These are phyloP conservation scores for Kalanchoe fedtschenkoi DNA, from an alignment of 164 flowering plant species.

Conservation along the genomic window DNA sequence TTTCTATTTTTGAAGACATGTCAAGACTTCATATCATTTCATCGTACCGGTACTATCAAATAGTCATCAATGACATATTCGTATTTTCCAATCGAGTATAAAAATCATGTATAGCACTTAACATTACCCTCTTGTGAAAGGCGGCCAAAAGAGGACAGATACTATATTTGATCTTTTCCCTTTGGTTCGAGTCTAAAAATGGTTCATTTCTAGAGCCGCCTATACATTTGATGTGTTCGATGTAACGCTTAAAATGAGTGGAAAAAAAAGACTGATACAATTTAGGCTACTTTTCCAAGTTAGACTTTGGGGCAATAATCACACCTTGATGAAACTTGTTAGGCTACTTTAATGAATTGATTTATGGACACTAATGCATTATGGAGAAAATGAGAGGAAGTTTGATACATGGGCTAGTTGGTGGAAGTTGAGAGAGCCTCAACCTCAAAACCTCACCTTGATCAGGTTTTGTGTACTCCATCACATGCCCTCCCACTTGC, in stretches of 20 bases:
- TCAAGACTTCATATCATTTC: not conserved
- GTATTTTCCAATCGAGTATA: not conserved
- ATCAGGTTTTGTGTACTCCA: not conserved
- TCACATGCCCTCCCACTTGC: slow-evolving; percentile 3
- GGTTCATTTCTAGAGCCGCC: too few species aligned
- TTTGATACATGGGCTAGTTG: not conserved
- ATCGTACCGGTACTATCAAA: not conserved
- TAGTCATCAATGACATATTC: too few species aligned
- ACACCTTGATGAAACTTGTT: too few species aligned
- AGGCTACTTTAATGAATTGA: too few species aligned
- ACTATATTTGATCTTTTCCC: not conserved
- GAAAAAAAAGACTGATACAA: too few species aligned
- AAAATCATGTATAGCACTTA: not conserved
- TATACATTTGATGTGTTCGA: not conserved
- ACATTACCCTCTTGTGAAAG: not conserved
- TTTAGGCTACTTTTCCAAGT: not conserved
- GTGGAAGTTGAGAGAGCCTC: slow-evolving; percentile 4
- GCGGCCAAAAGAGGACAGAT: not conserved
- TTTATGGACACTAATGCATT: not conserved
- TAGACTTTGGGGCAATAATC: not conserved
- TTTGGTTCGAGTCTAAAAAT: not conserved
- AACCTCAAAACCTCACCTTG: not conserved
- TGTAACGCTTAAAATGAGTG: not conserved
- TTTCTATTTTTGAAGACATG: not conserved
- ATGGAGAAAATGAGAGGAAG: not conserved